Percentiles rank a stretch among this genome's conserved stretches.
Evolutionary conservation across 176 grass and related monocot genomes (phyloP).

Genomic region (Canna indica): DNA sequence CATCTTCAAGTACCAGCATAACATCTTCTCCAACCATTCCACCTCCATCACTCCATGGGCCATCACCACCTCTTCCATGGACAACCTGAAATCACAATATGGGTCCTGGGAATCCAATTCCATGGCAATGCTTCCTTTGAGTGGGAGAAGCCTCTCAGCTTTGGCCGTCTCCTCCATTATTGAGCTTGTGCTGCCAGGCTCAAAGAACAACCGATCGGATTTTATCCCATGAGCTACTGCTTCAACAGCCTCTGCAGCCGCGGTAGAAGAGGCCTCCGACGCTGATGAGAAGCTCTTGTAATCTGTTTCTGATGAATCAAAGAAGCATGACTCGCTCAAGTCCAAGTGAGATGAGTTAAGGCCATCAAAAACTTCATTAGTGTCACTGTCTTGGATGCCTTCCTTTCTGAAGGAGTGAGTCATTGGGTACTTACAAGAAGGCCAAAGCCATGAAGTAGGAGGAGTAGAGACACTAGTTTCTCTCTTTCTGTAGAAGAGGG

Average conservation of each 20-base stretch:
- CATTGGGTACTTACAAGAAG: not conserved
- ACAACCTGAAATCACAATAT: slow-evolving; percentile 2
- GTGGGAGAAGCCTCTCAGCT: not conserved
- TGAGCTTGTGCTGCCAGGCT: not conserved
- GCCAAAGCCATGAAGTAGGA: not conserved
- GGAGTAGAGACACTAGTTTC: not conserved
- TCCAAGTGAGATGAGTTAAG: not conserved
- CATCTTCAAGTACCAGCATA: slow-evolving; percentile 10
- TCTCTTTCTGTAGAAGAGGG: not conserved
- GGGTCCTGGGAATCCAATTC: slow-evolving; percentile 11
- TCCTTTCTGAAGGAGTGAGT: slow-evolving; percentile 5
- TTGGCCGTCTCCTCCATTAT: not conserved
- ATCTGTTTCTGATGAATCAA: not conserved
- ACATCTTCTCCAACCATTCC: slow-evolving; percentile 7
- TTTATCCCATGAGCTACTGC: not conserved
- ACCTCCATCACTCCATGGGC: not conserved
- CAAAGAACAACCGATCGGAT: slow-evolving; percentile 11
- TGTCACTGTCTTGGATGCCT: not conserved
- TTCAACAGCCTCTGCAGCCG: not conserved
- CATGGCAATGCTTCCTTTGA: slow-evolving; percentile 6
- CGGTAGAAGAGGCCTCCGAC: not conserved
- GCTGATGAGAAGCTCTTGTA: not conserved
- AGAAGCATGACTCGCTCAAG: not conserved
- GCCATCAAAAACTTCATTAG: not conserved
- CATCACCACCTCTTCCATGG: slow-evolving; percentile 12